A percentile compares a stretch with the other conserved stretches of the same genome.
Evolutionary conservation across 2,329 filamentous ascomycete species (phyloP).

Genomic region (Chrysoporthe cubensis): DNA sequence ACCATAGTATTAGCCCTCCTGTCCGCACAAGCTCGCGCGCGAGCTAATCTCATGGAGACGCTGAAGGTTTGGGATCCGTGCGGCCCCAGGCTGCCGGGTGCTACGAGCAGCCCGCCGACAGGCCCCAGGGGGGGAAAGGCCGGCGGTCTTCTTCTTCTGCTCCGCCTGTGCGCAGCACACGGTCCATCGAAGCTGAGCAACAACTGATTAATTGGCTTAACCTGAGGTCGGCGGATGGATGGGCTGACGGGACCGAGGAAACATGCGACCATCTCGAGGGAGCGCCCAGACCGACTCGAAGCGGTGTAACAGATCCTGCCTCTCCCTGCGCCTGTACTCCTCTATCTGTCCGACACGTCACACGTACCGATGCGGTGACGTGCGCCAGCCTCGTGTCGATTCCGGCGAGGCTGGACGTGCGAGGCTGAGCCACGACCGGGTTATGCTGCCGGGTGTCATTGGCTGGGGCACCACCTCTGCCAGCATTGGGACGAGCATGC

Average conservation of each 20-base stretch:
- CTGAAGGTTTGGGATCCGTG: neutral
- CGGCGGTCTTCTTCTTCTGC: neutral
- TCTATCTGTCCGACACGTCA: neutral
- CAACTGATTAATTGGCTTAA: neutral
- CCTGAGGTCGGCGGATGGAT: neutral
- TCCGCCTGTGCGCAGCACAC: neutral
- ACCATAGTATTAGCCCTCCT: neutral
- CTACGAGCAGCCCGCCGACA: neutral
- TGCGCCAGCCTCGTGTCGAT: slow-evolving; percentile 1
- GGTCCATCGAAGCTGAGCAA: neutral
- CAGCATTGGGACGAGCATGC: neutral
- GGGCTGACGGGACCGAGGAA: neutral
- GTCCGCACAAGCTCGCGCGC: neutral
- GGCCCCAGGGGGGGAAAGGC: neutral
- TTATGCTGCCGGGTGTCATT: neutral
- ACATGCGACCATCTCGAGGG: neutral
- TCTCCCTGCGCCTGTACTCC: neutral
- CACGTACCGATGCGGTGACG: neutral
- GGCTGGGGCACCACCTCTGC: neutral
- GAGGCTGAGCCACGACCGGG: neutral
- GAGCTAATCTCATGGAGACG: neutral
- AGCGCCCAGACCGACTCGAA: neutral
- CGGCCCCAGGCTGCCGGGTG: neutral
- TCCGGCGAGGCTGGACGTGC: neutral
- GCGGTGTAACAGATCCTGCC: slow-evolving; percentile 1